phyloP scores from a whole-genome alignment of 2,329 filamentous ascomycete genomes.

The Raffaelea deltoideospora region DNA sequence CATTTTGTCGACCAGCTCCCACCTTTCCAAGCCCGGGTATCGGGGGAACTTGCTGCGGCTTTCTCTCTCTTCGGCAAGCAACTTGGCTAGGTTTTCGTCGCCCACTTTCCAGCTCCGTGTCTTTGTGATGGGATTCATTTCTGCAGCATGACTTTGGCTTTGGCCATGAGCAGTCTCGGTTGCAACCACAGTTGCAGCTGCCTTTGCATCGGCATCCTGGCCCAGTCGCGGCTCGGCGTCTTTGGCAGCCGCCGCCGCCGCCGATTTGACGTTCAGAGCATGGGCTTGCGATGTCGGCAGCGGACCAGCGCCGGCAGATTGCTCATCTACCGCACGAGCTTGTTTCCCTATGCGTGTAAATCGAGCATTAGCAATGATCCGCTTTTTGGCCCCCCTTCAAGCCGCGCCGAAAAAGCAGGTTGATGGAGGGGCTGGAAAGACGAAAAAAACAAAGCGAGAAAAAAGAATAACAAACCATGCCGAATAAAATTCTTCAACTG shows the following conservation, averaged over 20 bases:
- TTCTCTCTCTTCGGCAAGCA: conserved; percentile 84
- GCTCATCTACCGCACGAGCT: conserved; percentile 53
- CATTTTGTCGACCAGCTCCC: conserved; percentile 89
- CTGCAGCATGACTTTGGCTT: neutral
- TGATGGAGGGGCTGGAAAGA: neutral
- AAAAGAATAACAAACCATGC: conserved; percentile 43
- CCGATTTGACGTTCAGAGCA: conserved; percentile 29
- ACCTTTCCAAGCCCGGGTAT: conserved; percentile 75
- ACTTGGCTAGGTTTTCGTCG: conserved; percentile 62
- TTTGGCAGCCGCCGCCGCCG: neutral
- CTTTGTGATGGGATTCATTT: conserved; percentile 16
- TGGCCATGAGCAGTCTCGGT: neutral
- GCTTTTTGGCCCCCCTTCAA: too few species aligned
- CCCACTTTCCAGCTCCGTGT: conserved; percentile 30
- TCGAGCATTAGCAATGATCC: too few species aligned
- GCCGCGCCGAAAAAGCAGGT: conserved; percentile 12
- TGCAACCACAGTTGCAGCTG: neutral
- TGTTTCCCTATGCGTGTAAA: conserved; percentile 60
- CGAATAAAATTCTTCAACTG: conserved; percentile 97
- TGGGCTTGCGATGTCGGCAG: too few species aligned
- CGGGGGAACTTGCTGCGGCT: conserved; percentile 71
- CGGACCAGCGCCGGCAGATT: too few species aligned
- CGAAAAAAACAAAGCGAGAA: neutral
- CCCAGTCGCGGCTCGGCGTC: neutral
- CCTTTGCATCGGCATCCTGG: neutral